Percentiles rank a stretch among this genome's conserved stretches.
Evolutionary conservation across 345 rosid species (phyloP).

Genomic region (Orychophragmus violaceus): DNA sequence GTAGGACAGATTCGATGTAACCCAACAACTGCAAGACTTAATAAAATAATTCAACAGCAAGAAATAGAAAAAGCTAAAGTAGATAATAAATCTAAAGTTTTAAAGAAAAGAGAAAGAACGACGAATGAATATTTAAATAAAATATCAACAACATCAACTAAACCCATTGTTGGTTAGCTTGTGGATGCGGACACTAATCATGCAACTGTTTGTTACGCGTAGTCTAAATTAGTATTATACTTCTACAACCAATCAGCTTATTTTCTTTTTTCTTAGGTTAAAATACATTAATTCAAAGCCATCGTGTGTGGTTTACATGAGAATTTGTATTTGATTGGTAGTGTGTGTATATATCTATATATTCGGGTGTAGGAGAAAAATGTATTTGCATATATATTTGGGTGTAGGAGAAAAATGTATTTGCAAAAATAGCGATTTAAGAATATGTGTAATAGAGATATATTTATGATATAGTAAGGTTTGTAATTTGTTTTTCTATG

Average conservation of each 20-base stretch:
- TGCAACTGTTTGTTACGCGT: constrained; percentile 22
- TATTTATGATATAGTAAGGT: too few species aligned
- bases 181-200: constrained; percentile 33
- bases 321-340: neutral
- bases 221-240: constrained; percentile 20
- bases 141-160: neutral
- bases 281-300: neutral
- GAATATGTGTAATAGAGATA: too few species aligned
- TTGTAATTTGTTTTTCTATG: too few species aligned
- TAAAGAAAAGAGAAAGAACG: neutral
- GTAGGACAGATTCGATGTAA: constrained; percentile 23
- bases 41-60: neutral
- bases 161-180: constrained; percentile 24
- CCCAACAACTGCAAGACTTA: constrained; percentile 22
- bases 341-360: too few species aligned
- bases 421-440: too few species aligned
- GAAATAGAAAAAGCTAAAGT: neutral
- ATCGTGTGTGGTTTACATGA: neutral
- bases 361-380: too few species aligned
- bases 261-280: neutral
- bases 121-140: neutral
- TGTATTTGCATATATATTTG: too few species aligned
- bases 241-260: constrained; percentile 14
- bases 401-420: too few species aligned
- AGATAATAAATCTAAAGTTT: neutral